These are phyloP conservation scores for Cryptomeria japonica DNA, from an alignment of 75 land plant species.

Conservation along the genomic window DNA sequence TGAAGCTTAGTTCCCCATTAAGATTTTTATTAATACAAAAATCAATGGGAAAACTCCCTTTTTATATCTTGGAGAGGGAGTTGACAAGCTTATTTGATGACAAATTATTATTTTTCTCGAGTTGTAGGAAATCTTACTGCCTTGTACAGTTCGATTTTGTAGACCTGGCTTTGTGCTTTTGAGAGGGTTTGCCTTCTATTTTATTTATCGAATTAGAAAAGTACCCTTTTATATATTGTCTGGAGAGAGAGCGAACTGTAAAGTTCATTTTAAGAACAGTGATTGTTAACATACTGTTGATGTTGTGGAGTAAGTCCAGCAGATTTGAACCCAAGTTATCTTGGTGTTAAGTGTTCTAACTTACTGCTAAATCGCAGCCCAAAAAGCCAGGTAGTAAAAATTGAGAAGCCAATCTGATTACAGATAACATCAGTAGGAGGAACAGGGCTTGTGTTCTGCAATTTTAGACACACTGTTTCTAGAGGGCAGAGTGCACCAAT, in stretches of 20 bases:
- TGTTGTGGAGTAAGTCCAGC: no score
- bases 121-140: not conserved
- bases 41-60: not conserved
- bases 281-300: no score
- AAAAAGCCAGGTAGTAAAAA: not conserved
- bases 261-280: not conserved
- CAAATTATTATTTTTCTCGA: no score
- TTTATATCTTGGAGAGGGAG: not conserved
- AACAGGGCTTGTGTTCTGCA: not conserved
- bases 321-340: not conserved
- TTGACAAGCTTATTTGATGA: not conserved
- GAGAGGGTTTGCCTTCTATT: no score
- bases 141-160: not conserved
- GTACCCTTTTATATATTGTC: no score
- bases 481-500: not conserved
- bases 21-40: no score
- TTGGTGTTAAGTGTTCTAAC: not conserved
- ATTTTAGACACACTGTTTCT: not conserved
- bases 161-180: not conserved
- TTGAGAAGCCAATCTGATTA: not conserved
- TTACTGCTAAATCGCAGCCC: not conserved
- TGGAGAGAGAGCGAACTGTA: no score
- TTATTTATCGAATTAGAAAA: no score
- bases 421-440: not conserved
- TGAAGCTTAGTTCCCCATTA: not conserved